Evolutionary conservation across 2,329 filamentous ascomycete species (phyloP), one percentile per base, ranked within the genome.

Genomic region (Aspergillus pseudoviridinutans): DNA sequence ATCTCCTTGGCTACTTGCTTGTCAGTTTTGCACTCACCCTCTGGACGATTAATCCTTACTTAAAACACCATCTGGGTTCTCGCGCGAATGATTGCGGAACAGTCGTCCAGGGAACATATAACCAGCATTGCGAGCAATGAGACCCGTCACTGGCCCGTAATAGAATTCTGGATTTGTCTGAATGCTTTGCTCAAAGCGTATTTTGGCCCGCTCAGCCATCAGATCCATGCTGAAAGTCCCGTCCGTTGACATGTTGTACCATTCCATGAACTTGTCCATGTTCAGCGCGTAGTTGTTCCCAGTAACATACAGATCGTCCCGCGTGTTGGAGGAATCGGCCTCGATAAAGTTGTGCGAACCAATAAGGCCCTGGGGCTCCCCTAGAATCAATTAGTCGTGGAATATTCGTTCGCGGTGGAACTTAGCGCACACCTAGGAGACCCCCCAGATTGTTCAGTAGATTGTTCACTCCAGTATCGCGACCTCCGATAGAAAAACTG

Each of bases 281-380:
- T 83, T 80, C 69, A 85, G 74, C 20, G 76, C 77, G 54, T 77
- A 78, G 53, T 77, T 76, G 60, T 85, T 78, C 4, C 79, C 79
- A 1, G 76, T 80, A 10, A 74, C 63, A 65, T 84, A 84, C 0
- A 85, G 68, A 57, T 84, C 82, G 38, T 78, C 76, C 2, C 82
- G 77, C 0, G 81, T 83, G 49, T 77, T 75, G 47, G 81, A 84
- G 0, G 74, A 79, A 66, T 85, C 82, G 0, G 78, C 71, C 71
- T 85, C 82, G 63, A 83, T 80, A 55, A 80, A 78, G 66, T 84
- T 83, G 66, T 85, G 83, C 3, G 78, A 78, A n/a, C 79, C 79
- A 14, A 70, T 69, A 2, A 84, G 73, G 4, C 81, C 80, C 46
- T 76, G 76, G 0, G 80, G 80, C 17, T 72, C 73, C 2, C 78